Evolutionary conservation across 2,329 filamentous ascomycete species (phyloP), one percentile per base, ranked within the genome.

Genomic region (Aspergillus piperis): DNA sequence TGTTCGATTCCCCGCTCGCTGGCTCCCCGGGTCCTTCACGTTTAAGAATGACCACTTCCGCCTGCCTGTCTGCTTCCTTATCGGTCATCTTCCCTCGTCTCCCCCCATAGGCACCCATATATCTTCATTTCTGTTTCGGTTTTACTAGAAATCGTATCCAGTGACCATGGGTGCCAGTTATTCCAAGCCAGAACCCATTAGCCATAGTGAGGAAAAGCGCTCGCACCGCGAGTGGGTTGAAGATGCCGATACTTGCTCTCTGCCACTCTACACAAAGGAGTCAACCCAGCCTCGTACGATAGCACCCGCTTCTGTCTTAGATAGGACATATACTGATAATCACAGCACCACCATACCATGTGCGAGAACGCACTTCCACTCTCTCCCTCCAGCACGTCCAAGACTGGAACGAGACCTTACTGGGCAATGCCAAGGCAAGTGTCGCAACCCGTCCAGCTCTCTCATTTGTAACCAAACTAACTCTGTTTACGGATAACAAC

Each of bases 361-460:
- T 54, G 44, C 57, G 47, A 11, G 23, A 42, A 27, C 27, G 41
- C 15, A 23, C 60, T 4, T 48, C 71, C 3, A 64, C 68, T 10
- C 56, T 70, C n/a, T 62, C 68, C 17, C 63, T 68, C 19, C 49
- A 39, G 15, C 27, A 42, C 41, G 44, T 71, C 13, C 64, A 62
- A 48, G 54, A 57, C 47, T 73, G 71, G 71, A 66, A 68, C 50
- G 65, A 71, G 42, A 61, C 61, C 19, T 64, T 73, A 8, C 49
- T 73, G 13, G 62, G 61, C 8, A 70, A 71, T 51, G 61, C 66
- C 17, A 72, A 72, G 65, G 71, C 71, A 63, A 15, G 58, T 42
- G 11, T 15, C 50, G 21, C 23, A 3, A 5, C n/a, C 21, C 15
- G 17, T 15, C n/a, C 30, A 15, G 10, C 19, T 41, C 42, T 44